These are phyloP conservation scores for Lipomyces sp. DNA, from an alignment of 805 yeast genomes.

Conservation along the genomic window DNA sequence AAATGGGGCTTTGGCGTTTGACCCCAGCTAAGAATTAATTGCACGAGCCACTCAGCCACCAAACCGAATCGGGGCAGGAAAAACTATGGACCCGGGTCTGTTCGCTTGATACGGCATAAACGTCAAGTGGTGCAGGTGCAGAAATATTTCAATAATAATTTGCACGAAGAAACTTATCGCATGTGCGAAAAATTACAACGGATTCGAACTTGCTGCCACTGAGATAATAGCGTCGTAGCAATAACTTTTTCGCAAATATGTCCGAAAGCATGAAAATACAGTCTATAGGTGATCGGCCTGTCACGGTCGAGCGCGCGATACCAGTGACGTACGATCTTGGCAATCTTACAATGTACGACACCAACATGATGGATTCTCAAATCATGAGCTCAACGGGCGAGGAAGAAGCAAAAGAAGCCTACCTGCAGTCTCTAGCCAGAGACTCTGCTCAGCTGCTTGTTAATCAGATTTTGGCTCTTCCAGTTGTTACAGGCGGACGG, in stretches of 20 bases:
- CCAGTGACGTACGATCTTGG: constrained; percentile 92
- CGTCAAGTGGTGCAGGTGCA: background rate
- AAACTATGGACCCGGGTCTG: background rate
- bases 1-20: background rate
- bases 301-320: constrained; percentile 86
- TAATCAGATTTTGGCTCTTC: constrained; percentile 87
- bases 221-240: background rate
- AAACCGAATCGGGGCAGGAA: background rate
- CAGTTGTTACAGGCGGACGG: constrained; percentile 85
- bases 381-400: constrained; percentile 54
- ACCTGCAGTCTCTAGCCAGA: constrained; percentile 70
- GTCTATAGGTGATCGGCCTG: constrained; percentile 54
- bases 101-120: background rate
- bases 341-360: constrained; percentile 84
- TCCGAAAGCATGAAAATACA: constrained; percentile 9
- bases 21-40: no score
- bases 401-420: constrained; percentile 59
- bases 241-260: background rate
- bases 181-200: background rate
- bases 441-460: constrained; percentile 91
- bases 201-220: background rate
- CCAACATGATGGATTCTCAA: constrained; percentile 76
- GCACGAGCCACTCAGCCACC: background rate
- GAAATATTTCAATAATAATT: background rate
- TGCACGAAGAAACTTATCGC: background rate